A percentile compares a stretch with the other conserved stretches of the same genome.
Evolutionary conservation across 2,329 filamentous ascomycete genomes (phyloP).

Genomic region (Calonectria hongkongensis): DNA sequence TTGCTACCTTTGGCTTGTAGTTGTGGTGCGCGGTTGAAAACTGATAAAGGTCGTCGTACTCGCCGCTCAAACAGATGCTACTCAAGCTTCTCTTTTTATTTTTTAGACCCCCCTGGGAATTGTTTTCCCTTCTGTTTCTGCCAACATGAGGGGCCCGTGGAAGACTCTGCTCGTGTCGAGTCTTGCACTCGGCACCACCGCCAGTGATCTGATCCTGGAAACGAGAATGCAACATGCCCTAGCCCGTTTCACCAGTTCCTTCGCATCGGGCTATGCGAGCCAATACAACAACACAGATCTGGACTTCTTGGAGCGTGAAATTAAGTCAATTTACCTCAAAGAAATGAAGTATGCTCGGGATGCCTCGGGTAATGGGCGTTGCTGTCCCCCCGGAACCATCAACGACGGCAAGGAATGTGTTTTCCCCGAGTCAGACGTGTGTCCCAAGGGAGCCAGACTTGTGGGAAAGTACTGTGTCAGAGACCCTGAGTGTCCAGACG

Average conservation of each 20-base stretch:
- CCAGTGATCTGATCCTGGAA: background rate
- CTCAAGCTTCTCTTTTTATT: background rate
- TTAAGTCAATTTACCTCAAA: background rate
- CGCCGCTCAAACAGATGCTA: background rate
- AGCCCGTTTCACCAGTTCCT: background rate
- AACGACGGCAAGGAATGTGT: slow-evolving; percentile 9
- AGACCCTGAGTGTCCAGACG: background rate
- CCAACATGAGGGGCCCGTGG: slow-evolving; percentile 3
- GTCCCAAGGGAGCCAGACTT: background rate
- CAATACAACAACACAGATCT: background rate
- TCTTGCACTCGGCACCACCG: background rate
- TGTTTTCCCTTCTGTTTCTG: background rate
- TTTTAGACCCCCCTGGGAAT: too few relatives aligned
- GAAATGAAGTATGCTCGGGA: background rate
- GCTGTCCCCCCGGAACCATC: slow-evolving; percentile 12
- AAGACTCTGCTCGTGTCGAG: slow-evolving; percentile 16
- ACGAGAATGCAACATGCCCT: background rate
- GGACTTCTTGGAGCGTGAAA: background rate
- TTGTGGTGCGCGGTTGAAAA: background rate
- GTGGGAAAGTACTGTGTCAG: background rate
- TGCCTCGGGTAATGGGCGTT: background rate
- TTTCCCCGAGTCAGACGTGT: background rate
- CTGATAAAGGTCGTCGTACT: background rate
- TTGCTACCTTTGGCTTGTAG: background rate
- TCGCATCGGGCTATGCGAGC: too few relatives aligned